Evolutionary conservation across 2,329 filamentous ascomycete species (phyloP), one percentile per base, ranked within the genome.

Genomic region (Fusarium hainanense): DNA sequence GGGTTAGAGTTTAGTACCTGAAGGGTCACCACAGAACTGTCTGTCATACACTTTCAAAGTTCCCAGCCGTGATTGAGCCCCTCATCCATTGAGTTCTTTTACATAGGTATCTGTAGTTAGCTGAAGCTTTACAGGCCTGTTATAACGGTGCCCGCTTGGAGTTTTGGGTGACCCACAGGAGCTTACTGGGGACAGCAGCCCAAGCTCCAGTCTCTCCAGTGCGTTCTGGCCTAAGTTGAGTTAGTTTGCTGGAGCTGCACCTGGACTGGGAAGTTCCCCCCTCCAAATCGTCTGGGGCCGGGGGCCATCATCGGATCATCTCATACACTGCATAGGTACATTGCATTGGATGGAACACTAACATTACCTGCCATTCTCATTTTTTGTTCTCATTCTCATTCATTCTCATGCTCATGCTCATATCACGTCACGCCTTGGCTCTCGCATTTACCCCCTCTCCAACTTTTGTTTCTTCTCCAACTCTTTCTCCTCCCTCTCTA

Each of bases 291-390:
- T 60, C 61, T 11, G 30, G 63, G 63, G 54, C 61, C 14, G 30
- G 63, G 63, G 54, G 23, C 37, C 54, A 66, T 61, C 59, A 69
- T 71, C 68, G 64, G 61, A 74, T 75, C 73, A 70, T 74, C 69
- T 68, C 65, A 65, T 72, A 66, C 23, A 51, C 34, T 37, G 34
- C 34, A 37, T 37, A 34, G 32, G 40, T 20, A 18, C 41, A 49
- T 43, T 60, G 58, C 41, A 49, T 43, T 60, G 58, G 56, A 42
- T 40, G 49, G 49, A 51, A 51, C 32, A 50, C 30, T 50, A 50
- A 34, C 30, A 34, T 50, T 30, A 20, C 48, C 48, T 27, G 48
- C 48, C 23, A 27, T 51, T 51, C 48, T 51, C n/a, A 7, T 48
- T 32, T 18, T 18, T 37, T 18, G 10, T 37, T n/a, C 6, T 37